These are phyloP conservation scores for Amylocystis lapponica DNA, from an alignment of 768 basidiomycete species.

Conservation along the genomic window DNA sequence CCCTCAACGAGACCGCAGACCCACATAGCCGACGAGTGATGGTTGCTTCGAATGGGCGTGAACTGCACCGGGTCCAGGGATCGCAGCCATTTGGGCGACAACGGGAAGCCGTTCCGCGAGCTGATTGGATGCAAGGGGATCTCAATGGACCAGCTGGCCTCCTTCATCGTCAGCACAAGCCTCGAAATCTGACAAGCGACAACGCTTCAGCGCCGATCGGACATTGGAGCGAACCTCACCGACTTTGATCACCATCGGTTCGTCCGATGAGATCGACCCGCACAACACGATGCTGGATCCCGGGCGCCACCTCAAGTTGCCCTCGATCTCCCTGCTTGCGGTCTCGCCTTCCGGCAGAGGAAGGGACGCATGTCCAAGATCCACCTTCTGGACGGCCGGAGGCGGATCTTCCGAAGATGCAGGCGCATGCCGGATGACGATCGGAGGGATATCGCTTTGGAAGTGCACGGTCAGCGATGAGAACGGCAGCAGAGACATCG, in stretches of 20 bases:
- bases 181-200: constrained; percentile 29
- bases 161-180: constrained; percentile 46
- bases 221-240: constrained; percentile 13
- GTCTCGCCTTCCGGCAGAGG: constrained; percentile 7
- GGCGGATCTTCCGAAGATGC: constrained; percentile 4
- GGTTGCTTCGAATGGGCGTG: constrained; percentile 43
- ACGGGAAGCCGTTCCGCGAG: constrained; percentile 27
- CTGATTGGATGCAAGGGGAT: constrained; percentile 41
- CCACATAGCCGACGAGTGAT: constrained; percentile 43
- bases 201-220: background rate
- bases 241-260: constrained; percentile 51
- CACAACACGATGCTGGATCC: constrained; percentile 51
- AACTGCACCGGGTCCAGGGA: constrained; percentile 49
- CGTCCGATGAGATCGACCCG: constrained; percentile 50
- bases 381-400: constrained; percentile 34
- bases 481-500: constrained; percentile 57
- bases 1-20: constrained; percentile 15
- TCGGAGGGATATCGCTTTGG: constrained; percentile 39
- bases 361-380: constrained; percentile 35
- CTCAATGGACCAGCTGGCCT: constrained; percentile 64
- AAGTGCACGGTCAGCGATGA: constrained; percentile 56
- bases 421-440: constrained; percentile 44
- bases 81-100: constrained; percentile 48
- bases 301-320: constrained; percentile 52
- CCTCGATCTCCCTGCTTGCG: constrained; percentile 25